Percentiles rank a stretch among this genome's conserved stretches.
Conservation (phyloP, 768 basidiomycete genomes). For the Mycena metata region DNA sequence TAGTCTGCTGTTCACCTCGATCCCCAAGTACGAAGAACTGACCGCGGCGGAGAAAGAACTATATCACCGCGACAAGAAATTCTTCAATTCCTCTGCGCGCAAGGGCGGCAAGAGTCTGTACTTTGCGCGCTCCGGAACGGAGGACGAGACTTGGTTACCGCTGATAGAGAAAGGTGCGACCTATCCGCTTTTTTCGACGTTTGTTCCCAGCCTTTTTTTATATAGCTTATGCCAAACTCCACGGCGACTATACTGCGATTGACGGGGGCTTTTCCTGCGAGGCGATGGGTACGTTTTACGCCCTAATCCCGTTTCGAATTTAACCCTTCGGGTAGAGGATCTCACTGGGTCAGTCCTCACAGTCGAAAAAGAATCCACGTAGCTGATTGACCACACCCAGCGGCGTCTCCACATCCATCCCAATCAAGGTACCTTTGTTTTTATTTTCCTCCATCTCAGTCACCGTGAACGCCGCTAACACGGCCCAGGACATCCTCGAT, state of each 20-base stretch:
- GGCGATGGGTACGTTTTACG: conserved; percentile 49
- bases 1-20: conserved; percentile 62
- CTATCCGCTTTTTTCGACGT: neutral
- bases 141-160: conserved; percentile 69
- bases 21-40: conserved; percentile 66
- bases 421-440: conserved; percentile 55
- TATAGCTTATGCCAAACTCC: conserved; percentile 65
- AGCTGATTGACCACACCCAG: conserved; percentile 40
- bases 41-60: conserved; percentile 55
- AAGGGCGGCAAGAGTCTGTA: conserved; percentile 64
- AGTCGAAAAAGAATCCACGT: neutral
- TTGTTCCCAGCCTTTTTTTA: no score
- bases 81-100: conserved; percentile 60
- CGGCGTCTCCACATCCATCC: conserved; percentile 59
- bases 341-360: conserved; percentile 62
- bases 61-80: conserved; percentile 65
- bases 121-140: conserved; percentile 62
- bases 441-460: no score
- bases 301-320: neutral
- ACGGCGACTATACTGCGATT: conserved; percentile 59
- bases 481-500: conserved; percentile 60
- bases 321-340: conserved; percentile 52
- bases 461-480: neutral
- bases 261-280: conserved; percentile 56
- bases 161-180: conserved; percentile 63